Evolutionary conservation across 768 basidiomycete species (phyloP).

Genomic region (Dacryopinax spathularia): DNA sequence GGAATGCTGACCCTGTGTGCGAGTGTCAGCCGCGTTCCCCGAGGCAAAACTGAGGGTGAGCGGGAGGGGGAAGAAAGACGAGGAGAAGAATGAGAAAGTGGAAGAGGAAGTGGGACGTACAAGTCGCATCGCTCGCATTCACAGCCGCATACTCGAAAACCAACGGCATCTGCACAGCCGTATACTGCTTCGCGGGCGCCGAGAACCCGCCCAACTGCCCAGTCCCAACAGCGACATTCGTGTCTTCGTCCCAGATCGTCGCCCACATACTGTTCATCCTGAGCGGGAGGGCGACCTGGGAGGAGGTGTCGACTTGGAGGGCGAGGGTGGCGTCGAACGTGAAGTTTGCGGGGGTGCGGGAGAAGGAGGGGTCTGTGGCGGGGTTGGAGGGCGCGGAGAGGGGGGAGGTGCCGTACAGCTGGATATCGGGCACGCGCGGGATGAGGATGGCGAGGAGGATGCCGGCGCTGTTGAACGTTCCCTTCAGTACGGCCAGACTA

Average conservation of each 20-base stretch:
- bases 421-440: conserved; percentile 65
- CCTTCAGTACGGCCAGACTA: conserved; percentile 7
- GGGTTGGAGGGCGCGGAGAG: conserved; percentile 30
- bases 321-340: conserved; percentile 67
- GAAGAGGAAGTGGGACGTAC: conserved; percentile 27
- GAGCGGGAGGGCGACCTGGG: conserved; percentile 57
- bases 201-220: conserved; percentile 48
- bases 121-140: conserved; percentile 73
- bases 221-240: conserved; percentile 46
- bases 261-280: conserved; percentile 56
- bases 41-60: not conserved
- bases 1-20: conserved; percentile 62
- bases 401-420: conserved; percentile 44
- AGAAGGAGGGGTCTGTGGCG: conserved; percentile 37
- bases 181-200: conserved; percentile 51
- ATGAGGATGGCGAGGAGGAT: conserved; percentile 64
- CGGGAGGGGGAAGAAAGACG: conserved; percentile 6
- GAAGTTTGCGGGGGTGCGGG: conserved; percentile 73
- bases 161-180: conserved; percentile 56
- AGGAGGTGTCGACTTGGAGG: conserved; percentile 58
- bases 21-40: no score
- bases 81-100: conserved; percentile 6
- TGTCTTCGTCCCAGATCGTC: conserved; percentile 52
- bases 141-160: conserved; percentile 70
- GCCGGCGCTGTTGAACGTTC: conserved; percentile 35